Percentiles rank a stretch among this genome's conserved stretches.
These are phyloP conservation scores for Phytophthora sansomeana DNA, from an alignment of 352 stramenopile genomes.

Conservation along the genomic window DNA sequence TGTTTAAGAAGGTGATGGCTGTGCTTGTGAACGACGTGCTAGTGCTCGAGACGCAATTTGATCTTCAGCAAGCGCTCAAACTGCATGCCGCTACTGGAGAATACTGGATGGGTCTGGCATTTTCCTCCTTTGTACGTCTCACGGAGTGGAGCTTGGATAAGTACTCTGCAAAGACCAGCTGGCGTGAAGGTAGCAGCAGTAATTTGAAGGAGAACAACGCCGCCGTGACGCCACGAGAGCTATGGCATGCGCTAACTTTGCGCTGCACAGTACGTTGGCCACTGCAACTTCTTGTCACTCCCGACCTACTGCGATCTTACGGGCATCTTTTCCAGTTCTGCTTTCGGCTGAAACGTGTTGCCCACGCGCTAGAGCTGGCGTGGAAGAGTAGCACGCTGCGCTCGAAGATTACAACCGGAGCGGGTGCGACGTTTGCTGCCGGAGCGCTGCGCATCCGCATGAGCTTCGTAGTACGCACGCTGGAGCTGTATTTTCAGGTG, in stretches of 20 bases:
- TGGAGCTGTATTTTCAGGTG: conserved; percentile 82
- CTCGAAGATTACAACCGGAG: conserved; percentile 27
- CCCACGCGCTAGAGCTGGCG: conserved; percentile 66
- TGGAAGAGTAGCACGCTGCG: conserved; percentile 65
- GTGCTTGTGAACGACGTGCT: conserved; percentile 54
- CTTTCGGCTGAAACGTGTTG: conserved; percentile 79
- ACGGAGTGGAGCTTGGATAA: conserved; percentile 65
- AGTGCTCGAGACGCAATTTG: conserved; percentile 54
- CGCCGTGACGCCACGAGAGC: conserved; percentile 51
- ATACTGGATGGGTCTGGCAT: conserved; percentile 65
- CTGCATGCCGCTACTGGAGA: conserved; percentile 47
- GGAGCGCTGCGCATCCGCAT: conserved; percentile 66
- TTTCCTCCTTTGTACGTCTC: conserved; percentile 48
- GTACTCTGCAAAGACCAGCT: conserved; percentile 50
- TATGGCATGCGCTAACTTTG: conserved; percentile 68
- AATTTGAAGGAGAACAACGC: conserved; percentile 49
- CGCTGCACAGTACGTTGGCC: conserved; percentile 67
- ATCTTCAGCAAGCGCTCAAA: conserved; percentile 54
- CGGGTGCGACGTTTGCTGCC: conserved; percentile 29
- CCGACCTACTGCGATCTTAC: conserved; percentile 65
- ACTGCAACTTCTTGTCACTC: conserved; percentile 71
- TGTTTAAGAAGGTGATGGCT: conserved; percentile 62
- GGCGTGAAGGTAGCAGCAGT: conserved; percentile 17
- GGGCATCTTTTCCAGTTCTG: conserved; percentile 82
- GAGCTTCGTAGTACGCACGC: conserved; percentile 77